Conservation (phyloP, 2,329 filamentous ascomycete genomes). For the Aspergillus ochraceus region DNA sequence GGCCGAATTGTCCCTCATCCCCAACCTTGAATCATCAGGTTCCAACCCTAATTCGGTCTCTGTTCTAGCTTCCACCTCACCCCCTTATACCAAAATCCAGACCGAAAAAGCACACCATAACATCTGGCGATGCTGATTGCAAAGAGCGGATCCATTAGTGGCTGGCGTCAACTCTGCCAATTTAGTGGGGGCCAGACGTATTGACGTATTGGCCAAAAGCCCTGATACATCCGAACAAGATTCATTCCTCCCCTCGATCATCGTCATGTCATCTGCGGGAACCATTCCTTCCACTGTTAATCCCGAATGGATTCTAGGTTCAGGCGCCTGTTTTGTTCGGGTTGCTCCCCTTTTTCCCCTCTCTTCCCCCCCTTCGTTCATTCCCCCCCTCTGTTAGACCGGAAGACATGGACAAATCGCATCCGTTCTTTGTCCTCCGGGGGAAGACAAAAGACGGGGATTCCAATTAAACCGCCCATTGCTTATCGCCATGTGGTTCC, state of each 20-base stretch:
- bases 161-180: constrained; percentile 14
- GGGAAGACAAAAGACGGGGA: not conserved
- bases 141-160: constrained; percentile 16
- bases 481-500: constrained; percentile 25
- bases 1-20: not conserved
- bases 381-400: not conserved
- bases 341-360: not conserved
- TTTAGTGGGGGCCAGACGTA: constrained; percentile 17
- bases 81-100: not conserved
- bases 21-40: not conserved
- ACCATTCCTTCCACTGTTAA: not conserved
- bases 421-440: not conserved
- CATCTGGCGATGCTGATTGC: constrained; percentile 1
- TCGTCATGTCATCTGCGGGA: not conserved
- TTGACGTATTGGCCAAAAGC: not conserved
- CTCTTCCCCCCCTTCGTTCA: not conserved
- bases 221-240: constrained; percentile 1
- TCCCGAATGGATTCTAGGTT: not conserved
- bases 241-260: not conserved
- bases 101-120: not conserved
- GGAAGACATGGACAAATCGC: not conserved
- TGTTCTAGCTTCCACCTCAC: not conserved
- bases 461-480: constrained; percentile 10
- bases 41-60: not conserved
- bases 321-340: not conserved